Conservation (phyloP, 2,329 filamentous ascomycete species). For the Epichloe uncinata region DNA sequence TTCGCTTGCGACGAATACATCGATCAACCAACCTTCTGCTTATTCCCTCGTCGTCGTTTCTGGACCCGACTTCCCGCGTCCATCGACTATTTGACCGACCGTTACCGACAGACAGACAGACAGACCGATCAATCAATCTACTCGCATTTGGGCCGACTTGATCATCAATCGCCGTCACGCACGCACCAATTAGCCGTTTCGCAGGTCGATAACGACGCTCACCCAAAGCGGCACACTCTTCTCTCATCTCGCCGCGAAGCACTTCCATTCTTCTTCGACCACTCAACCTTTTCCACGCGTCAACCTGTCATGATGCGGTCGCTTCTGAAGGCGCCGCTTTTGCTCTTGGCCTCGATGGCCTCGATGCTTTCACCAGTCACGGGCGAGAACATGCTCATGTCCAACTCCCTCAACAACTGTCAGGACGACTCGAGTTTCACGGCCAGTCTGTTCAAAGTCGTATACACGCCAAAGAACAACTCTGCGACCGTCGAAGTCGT, state of each 20-base stretch:
- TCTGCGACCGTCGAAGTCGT: constrained; percentile 62
- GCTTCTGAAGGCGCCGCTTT: constrained; percentile 29
- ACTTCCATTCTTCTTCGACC: background rate
- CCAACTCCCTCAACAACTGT: constrained; percentile 74
- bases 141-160: no score
- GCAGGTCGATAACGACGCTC: constrained; percentile 1
- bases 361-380: constrained; percentile 33
- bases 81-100: background rate
- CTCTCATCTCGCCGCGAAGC: background rate
- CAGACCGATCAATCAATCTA: background rate
- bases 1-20: background rate
- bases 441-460: constrained; percentile 77
- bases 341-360: constrained; percentile 31
- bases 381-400: constrained; percentile 58
- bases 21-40: background rate
- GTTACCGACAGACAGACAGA: background rate
- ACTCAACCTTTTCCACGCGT: background rate
- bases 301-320: constrained; percentile 30
- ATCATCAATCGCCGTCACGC: background rate
- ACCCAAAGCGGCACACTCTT: background rate
- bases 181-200: background rate
- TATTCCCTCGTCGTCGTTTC: background rate
- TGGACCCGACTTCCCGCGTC: background rate
- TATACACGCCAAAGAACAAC: constrained; percentile 62
- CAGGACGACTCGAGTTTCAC: constrained; percentile 75